A percentile compares a stretch with the other conserved stretches of the same genome.
Conservation (phyloP, 331 rosid species). For the Quercus lobata region DNA sequence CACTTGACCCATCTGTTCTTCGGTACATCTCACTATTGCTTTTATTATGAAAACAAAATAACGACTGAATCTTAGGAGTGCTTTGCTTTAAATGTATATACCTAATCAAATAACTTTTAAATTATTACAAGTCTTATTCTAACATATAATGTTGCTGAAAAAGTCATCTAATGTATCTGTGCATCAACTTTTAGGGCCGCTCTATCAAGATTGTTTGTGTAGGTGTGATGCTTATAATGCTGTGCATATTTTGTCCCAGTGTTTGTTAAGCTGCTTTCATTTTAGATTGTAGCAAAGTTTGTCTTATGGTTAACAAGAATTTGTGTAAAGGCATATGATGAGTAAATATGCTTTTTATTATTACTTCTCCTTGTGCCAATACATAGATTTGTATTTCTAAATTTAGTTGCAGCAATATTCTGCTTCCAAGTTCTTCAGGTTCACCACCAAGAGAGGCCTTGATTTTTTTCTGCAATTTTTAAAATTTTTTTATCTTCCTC, state of each 20-base stretch:
- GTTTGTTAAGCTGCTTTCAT: not conserved
- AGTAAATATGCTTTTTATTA: not conserved
- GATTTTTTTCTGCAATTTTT: not conserved
- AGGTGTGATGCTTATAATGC: not conserved
- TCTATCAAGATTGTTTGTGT: not conserved
- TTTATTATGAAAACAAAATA: not conserved
- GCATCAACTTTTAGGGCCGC: not conserved
- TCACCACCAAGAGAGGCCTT: not conserved
- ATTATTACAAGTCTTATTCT: not conserved
- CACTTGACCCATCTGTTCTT: slow-evolving; percentile 93
- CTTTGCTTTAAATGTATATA: not conserved
- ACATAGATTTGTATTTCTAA: not conserved
- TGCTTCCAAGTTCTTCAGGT: not conserved
- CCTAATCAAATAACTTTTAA: not conserved
- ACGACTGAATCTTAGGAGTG: not conserved
- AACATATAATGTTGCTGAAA: not conserved
- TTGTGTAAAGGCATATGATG: not conserved
- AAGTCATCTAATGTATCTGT: not conserved
- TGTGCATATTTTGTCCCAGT: not conserved
- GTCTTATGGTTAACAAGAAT: not conserved
- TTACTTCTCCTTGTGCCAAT: not conserved
- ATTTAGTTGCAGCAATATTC: not conserved
- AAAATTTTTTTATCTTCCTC: not conserved
- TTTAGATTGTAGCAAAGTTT: not conserved
- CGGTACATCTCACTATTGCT: slow-evolving; percentile 47